Evolutionary conservation across 2,329 filamentous ascomycete genomes (phyloP).

Genomic region (Myriosclerotinia scirpicola): DNA sequence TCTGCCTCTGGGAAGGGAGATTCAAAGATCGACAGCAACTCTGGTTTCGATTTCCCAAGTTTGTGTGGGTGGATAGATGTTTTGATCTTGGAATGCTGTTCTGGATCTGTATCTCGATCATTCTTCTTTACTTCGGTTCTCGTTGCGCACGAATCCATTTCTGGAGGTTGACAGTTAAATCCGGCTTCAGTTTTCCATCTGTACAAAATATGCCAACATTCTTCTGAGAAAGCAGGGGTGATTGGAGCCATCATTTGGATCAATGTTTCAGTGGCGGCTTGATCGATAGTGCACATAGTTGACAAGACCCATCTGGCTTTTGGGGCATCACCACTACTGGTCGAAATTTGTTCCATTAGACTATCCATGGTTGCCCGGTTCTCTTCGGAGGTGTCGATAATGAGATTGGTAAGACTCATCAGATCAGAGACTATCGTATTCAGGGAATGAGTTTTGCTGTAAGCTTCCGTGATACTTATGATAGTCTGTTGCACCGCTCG

Average conservation of each 20-base stretch:
- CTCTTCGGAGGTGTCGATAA: conserved; percentile 48
- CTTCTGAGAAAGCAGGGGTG: conserved; percentile 76
- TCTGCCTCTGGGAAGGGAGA: conserved; percentile 60
- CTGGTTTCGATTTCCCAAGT: no score
- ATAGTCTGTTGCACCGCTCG: conserved; percentile 68
- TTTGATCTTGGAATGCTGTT: no score
- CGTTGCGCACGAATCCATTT: no score
- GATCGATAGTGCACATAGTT: conserved; percentile 39
- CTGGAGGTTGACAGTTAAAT: not conserved
- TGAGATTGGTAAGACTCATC: conserved; percentile 74
- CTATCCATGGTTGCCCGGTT: conserved; percentile 26
- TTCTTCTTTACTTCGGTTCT: no score
- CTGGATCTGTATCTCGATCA: no score
- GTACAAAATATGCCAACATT: conserved; percentile 60
- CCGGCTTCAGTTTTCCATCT: not conserved
- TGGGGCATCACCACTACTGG: no score
- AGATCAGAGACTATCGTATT: conserved; percentile 84
- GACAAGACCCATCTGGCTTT: not conserved
- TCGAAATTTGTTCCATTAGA: not conserved
- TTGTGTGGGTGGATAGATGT: no score
- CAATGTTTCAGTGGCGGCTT: conserved; percentile 47
- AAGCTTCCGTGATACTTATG: conserved; percentile 63
- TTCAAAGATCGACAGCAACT: conserved; percentile 44
- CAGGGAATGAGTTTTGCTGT: conserved; percentile 70
- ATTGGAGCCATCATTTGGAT: conserved; percentile 76